Base-by-base conservation (phyloP, 2,329 filamentous ascomycete genomes). In the Exserohilum turcica region DNA sequence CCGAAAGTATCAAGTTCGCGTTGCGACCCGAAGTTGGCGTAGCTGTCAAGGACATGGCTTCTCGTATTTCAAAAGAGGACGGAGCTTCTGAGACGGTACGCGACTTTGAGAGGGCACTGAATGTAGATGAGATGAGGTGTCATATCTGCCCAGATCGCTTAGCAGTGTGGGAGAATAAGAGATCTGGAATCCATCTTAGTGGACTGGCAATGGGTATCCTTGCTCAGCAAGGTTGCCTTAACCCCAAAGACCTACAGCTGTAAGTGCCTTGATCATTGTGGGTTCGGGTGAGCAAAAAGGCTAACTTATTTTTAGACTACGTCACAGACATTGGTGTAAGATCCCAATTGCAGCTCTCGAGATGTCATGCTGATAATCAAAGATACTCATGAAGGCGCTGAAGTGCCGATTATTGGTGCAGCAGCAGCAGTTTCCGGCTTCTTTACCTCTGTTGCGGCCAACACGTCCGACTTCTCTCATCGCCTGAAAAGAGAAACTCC, bases 1-100 rank as follows among this genome's bases (percentile, higher is more conserved):
- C 78, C 0, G 72, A 74, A 1, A 79, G 78, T 5, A 83, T 84
- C 36, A 63, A 57, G 2, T 77, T 75, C 50, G 79, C 77, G 38
- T 68, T 82, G 0, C 75, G 68, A 13, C 71, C 75, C 0, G 70
- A 76, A 15, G 76, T 65, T 3, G 35, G 47, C 3, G 24, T 43
- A 9, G 60, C 61, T 6, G 59, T 64, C 2, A 40, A 65, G 5
- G 43, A 52, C 7, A 65, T 65, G 63, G 63, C 63, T 0, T 43
- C 46, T 2, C 54, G 40, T 12, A 62, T 65, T 29, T 57, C 57
- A 5, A 43, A 60, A 18, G 63, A 64, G 37, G 63, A 65, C 3
- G 60, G 60, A 2, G 47, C 60, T 3, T 44, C 43, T 1, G 57
- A 42, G 5, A 54, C 59, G 8, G 52, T 58, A 8, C 28, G 27